Evolutionary conservation across 495 filamentous ascomycete species (phyloP).

Genomic region (Rusavskia elegans): DNA sequence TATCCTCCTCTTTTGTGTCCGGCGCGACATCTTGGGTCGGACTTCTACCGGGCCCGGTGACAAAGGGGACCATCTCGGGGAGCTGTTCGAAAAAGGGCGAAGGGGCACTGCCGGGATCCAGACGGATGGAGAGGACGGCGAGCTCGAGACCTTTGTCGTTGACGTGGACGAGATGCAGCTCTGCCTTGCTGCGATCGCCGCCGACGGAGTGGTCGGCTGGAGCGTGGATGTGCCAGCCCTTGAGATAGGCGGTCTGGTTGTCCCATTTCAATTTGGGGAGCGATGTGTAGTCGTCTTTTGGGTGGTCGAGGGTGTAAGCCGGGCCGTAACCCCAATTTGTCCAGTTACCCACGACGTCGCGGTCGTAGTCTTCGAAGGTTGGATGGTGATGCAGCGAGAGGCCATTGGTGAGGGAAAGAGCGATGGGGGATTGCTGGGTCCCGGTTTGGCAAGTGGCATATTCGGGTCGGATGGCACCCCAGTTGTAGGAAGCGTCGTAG

Average conservation of each 20-base stretch:
- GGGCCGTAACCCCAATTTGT: constrained; percentile 21
- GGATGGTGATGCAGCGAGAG: constrained; percentile 13
- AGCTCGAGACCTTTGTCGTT: constrained; percentile 9
- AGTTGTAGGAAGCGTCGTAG: background rate
- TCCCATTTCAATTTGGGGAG: constrained; percentile 13
- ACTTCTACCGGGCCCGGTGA: background rate
- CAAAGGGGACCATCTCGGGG: background rate
- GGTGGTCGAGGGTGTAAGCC: constrained; percentile 11
- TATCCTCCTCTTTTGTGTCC: background rate
- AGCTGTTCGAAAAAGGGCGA: constrained; percentile 17
- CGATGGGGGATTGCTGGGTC: constrained; percentile 16
- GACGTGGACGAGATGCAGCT: constrained; percentile 19
- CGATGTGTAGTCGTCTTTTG: constrained; percentile 4
- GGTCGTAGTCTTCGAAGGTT: constrained; percentile 6
- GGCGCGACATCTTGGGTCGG: background rate
- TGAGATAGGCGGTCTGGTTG: constrained; percentile 16
- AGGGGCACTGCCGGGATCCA: constrained; percentile 15
- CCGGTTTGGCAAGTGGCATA: constrained; percentile 19
- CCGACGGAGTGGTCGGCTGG: constrained; percentile 18
- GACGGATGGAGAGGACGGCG: constrained; percentile 16
- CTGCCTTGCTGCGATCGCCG: constrained; percentile 14
- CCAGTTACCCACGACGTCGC: constrained; percentile 8
- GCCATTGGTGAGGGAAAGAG: constrained; percentile 12
- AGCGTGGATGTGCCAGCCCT: constrained; percentile 20
- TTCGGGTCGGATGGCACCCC: constrained; percentile 1